phyloP scores from a whole-genome alignment of 2,329 filamentous ascomycete species.

The Incumbomyces lentus region DNA sequence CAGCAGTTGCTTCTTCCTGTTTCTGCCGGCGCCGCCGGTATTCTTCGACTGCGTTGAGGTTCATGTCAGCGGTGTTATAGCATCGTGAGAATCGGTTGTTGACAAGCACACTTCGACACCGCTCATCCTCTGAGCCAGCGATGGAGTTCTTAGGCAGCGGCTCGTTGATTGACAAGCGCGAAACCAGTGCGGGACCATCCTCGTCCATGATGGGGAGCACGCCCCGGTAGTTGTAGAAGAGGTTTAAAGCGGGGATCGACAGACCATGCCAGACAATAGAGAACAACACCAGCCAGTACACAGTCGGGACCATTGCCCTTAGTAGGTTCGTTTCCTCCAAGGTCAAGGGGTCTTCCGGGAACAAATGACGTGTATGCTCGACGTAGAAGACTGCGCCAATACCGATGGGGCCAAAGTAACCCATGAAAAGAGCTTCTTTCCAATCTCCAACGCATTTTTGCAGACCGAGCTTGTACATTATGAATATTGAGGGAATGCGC shows the following conservation, averaged over 20 bases:
- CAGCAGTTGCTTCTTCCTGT: not conserved
- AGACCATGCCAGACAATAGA: conserved; percentile 35
- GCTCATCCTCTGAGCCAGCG: not conserved
- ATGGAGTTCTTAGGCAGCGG: conserved; percentile 25
- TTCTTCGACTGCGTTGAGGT: conserved; percentile 1
- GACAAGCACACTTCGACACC: not conserved
- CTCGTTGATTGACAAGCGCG: conserved; percentile 5
- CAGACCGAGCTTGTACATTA: conserved; percentile 66
- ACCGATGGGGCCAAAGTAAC: conserved; percentile 94
- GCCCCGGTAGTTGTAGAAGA: conserved; percentile 21
- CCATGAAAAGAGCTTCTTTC: conserved; percentile 94
- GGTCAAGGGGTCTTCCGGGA: conserved; percentile 30
- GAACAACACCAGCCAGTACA: conserved; percentile 33
- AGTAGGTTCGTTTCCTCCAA: conserved; percentile 32
- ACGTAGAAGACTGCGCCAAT: conserved; percentile 84
- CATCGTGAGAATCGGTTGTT: conserved; percentile 5
- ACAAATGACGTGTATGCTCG: conserved; percentile 35
- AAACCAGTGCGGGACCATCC: conserved; percentile 23
- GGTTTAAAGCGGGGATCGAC: conserved; percentile 28
- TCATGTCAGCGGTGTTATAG: conserved; percentile 3
- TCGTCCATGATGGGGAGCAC: conserved; percentile 25
- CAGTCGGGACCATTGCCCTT: conserved; percentile 29
- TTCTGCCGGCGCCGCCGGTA: not conserved
- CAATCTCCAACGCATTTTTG: conserved; percentile 96
- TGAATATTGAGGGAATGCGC: conserved; percentile 81